phyloP scores from a whole-genome alignment of 257 asterid species.

The Solanum stenotomum region DNA sequence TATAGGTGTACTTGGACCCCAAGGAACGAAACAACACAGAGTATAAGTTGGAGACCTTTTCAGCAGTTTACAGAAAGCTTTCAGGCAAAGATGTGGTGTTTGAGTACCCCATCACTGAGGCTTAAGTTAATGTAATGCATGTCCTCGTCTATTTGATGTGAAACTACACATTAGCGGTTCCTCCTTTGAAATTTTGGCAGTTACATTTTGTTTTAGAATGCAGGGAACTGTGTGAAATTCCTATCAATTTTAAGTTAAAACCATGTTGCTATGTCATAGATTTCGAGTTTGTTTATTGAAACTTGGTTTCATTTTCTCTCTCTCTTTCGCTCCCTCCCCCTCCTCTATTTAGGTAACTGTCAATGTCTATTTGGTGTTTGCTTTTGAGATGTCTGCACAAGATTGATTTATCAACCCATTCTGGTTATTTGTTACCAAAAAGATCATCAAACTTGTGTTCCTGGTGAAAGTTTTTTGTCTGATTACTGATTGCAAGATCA shows the following conservation, averaged over 20 bases:
- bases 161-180: not conserved
- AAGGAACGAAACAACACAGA: slow-evolving; percentile 1
- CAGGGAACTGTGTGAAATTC: not conserved
- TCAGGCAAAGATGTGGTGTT: slow-evolving; percentile 42
- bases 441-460: not conserved
- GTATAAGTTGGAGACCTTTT: slow-evolving; percentile 31
- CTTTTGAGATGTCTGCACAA: not conserved
- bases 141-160: not conserved
- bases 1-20: slow-evolving; percentile 3
- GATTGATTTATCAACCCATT: not conserved
- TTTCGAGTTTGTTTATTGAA: not conserved
- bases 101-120: slow-evolving; percentile 24
- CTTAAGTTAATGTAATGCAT: not conserved
- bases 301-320: not conserved
- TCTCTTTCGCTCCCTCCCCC: too few species aligned
- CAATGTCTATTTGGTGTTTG: not conserved
- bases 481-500: not conserved
- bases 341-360: not conserved
- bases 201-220: slow-evolving; percentile 5
- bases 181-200: slow-evolving; percentile 1
- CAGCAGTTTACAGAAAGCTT: slow-evolving; percentile 40
- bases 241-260: not conserved
- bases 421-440: not conserved
- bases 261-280: not conserved
- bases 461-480: not conserved